Evolutionary conservation across 164 flowering plant species (phyloP).

Genomic region (Kalanchoe fedtschenkoi): DNA sequence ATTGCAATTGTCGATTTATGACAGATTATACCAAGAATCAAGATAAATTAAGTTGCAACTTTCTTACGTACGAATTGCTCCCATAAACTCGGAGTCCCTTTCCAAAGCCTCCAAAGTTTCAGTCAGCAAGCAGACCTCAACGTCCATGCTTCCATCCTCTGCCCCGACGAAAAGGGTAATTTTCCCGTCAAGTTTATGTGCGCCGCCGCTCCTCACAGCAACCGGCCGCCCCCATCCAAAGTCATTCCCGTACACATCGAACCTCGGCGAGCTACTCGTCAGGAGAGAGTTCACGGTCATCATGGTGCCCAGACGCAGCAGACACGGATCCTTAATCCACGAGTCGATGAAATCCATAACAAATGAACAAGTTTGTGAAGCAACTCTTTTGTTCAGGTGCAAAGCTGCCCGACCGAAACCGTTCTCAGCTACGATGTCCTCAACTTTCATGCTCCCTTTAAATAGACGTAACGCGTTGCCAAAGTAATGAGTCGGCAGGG

Average conservation of each 20-base stretch:
- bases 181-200: constrained; percentile 14
- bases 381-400: constrained; percentile 17
- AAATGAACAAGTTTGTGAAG: neutral
- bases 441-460: constrained; percentile 7
- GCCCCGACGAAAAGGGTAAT: constrained; percentile 11
- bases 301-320: neutral
- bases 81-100: constrained; percentile 14
- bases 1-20: too few species aligned
- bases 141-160: constrained; percentile 14
- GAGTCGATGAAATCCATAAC: neutral
- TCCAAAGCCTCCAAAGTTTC: constrained; percentile 9
- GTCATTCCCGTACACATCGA: constrained; percentile 13
- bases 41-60: too few species aligned
- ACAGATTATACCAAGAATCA: too few species aligned
- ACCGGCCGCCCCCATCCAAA: constrained; percentile 15
- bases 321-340: constrained; percentile 13
- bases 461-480: constrained; percentile 16
- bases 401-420: constrained; percentile 19
- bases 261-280: constrained; percentile 11
- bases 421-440: constrained; percentile 16
- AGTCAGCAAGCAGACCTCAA: constrained; percentile 10
- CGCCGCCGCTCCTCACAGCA: constrained; percentile 14
- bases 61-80: too few species aligned
- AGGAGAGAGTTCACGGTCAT: neutral
- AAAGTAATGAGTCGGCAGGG: constrained; percentile 24